phyloP scores from a whole-genome alignment of 805 yeast species.

The Starmera amethionina region DNA sequence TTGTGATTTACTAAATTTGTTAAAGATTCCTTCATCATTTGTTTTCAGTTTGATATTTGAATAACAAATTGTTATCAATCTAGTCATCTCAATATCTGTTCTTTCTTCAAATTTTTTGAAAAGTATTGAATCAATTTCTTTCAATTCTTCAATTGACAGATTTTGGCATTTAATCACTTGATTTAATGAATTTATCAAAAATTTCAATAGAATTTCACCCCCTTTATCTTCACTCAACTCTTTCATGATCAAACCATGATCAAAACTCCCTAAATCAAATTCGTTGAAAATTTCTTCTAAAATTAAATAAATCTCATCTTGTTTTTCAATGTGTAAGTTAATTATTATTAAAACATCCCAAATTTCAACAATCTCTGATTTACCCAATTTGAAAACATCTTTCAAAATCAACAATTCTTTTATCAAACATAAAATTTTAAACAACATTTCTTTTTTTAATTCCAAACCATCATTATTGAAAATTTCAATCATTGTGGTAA shows the following conservation, averaged over 20 bases:
- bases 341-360: constrained; percentile 15
- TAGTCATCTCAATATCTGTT: constrained; percentile 18
- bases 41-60: constrained; percentile 14
- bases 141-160: constrained; percentile 8
- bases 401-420: constrained; percentile 15
- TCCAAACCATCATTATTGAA: constrained; percentile 11
- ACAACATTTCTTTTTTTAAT: constrained; percentile 14
- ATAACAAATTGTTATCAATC: constrained; percentile 15
- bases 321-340: constrained; percentile 14
- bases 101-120: constrained; percentile 7
- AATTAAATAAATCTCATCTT: constrained; percentile 15
- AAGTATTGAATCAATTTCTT: constrained; percentile 12
- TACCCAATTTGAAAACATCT: constrained; percentile 5
- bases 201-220: neutral
- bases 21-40: constrained; percentile 19
- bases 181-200: constrained; percentile 4
- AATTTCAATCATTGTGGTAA: constrained; percentile 5
- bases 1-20: constrained; percentile 31
- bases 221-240: too few relatives aligned
- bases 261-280: too few relatives aligned
- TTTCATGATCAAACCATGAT: too few relatives aligned
- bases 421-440: constrained; percentile 16
- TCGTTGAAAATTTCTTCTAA: constrained; percentile 18
- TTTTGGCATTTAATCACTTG: constrained; percentile 12
- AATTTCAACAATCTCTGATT: constrained; percentile 3